Base-by-base conservation (phyloP, 2,329 filamentous ascomycete genomes). In the Metarhizium anisopliae region DNA sequence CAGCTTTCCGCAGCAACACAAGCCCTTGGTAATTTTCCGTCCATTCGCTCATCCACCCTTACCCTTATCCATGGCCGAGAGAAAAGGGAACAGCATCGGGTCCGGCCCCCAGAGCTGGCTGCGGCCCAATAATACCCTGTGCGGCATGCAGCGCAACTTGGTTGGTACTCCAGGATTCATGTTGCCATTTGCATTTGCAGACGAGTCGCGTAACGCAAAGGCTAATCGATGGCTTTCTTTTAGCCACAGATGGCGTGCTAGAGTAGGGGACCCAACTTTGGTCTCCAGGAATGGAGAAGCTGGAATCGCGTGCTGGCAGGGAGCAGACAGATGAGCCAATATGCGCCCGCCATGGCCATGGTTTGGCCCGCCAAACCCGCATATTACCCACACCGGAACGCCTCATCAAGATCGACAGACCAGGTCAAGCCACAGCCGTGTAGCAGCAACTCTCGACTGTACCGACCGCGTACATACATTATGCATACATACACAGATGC, bases 231-330 rank as follows among this genome's bases (percentile, higher is more conserved):
- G 25, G 45, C 51, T 58, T 60, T 49, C 13, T 30, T 49, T 49
- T 49, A 49, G 25, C 20, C 45, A 30, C 47, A 54, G 56, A 65
- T 65, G 61, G 62, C 63, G 63, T 65, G 63, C 63, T 65, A 58
- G 55, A 7, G 5, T 40, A 5, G 38, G 38, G n/a, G 50, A 42
- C 16, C 51, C 36, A 35, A n/a, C 16, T 54, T 10, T 20, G 45
- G 50, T 38, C 29, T 54, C 29, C 30, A 10, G 51, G 7, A 29
- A 43, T 52, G 55, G 55, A 51, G 51, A 42, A 18, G 18, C 16
- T 42, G n/a, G 40, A 32, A 57, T 57, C 56, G 56, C 56, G 53
- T 57, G 56, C 56, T 57, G 50, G 25, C 50, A 42, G 30, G 52
- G 52, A 50, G 36, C 2, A 6, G 30, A 43, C 43, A 20, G 18